These are phyloP conservation scores for Fusarium verticillioides DNA, from an alignment of 2,329 filamentous ascomycete genomes.

Conservation along the genomic window DNA sequence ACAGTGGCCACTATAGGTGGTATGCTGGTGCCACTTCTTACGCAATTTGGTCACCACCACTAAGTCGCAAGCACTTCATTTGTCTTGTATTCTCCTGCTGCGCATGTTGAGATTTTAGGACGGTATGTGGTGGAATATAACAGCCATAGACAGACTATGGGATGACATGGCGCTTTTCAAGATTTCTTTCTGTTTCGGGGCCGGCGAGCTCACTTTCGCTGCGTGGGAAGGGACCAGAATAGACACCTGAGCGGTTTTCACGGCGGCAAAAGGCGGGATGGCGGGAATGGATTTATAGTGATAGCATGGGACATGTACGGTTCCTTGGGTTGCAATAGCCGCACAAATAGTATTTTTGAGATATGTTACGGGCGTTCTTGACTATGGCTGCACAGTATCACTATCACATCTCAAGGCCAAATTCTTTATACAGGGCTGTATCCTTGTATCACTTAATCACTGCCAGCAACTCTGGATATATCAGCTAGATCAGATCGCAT, in stretches of 20 bases:
- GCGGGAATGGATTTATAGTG: constrained; percentile 12
- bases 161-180: constrained; percentile 31
- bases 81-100: constrained; percentile 16
- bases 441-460: background rate
- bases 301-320: constrained; percentile 22
- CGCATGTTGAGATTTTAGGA: constrained; percentile 9
- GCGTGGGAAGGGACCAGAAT: constrained; percentile 26
- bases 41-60: constrained; percentile 82
- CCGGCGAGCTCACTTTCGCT: constrained; percentile 38
- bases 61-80: constrained; percentile 40
- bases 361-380: background rate
- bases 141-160: constrained; percentile 18
- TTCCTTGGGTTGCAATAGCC: constrained; percentile 14
- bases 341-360: constrained; percentile 21
- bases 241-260: constrained; percentile 22
- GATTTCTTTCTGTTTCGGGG: constrained; percentile 16
- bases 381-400: background rate
- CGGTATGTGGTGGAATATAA: constrained; percentile 4
- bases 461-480: background rate
- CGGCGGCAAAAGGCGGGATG: constrained; percentile 6
- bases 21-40: constrained; percentile 82
- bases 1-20: constrained; percentile 77
- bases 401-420: background rate
- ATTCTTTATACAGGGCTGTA: background rate
- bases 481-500: background rate